Evolutionary conservation across 352 stramenopile species (phyloP), one percentile per base, ranked within the genome.

Genomic region (Phytophthora chlamydospora): DNA sequence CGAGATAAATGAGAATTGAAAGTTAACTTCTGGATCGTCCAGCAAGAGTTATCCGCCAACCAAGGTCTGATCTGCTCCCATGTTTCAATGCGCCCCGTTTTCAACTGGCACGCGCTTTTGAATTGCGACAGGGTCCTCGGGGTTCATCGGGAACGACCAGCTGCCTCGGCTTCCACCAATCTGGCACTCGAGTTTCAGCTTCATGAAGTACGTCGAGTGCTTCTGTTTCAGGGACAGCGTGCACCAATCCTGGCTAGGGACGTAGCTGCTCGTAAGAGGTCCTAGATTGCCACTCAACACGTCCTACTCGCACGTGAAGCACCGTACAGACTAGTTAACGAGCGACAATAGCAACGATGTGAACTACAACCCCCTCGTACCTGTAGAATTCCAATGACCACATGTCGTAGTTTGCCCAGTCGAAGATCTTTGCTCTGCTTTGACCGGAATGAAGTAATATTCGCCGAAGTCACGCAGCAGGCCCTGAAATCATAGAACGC

Each of bases 61-160:
- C 24, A 29, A 29, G 24, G 24, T 6, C 24, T 29, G 24, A 29
- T 29, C 4, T 6, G 2, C 24, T 29, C 21, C 24, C 24, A 29
- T 29, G 24, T 29, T 29, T 29, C 24, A 29, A 29, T 6, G 24
- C 24, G 24, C 24, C 24, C 24, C 4, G 24, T 29, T 29, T 29
- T 29, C 24, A 29, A 29, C 24, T 6, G 24, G 24, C 24, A 29
- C 2, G 24, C 44, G 44, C 17, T 54, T 52, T 13, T 53, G 31
- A 45, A 68, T 68, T 12, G 45, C 17, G 11, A 32, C 52, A 33
- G 60, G 60, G 14, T 68, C 46, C 12, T 63, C 60, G 0, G 44
- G 60, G 11, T 63, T 63, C 53, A 68, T 58, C 0, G 53, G 60
- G 14, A 68, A 68, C 16, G 45, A 58, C 53, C 60, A 68, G 19